Conservation (phyloP, 139 green algal species). For the Axilococcus clingmanii region DNA sequence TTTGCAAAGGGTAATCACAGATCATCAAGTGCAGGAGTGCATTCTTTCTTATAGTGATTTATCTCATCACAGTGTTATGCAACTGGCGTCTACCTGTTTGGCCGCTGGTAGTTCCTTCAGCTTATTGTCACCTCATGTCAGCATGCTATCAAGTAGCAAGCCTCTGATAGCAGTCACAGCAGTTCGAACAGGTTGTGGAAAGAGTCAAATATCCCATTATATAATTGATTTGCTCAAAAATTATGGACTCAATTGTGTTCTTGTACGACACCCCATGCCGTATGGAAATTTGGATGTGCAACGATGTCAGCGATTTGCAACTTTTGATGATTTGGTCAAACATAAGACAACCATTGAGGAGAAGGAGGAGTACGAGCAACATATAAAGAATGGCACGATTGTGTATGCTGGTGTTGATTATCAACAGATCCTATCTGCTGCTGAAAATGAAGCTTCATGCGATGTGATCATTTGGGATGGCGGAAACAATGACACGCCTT, state of each 20-base stretch:
- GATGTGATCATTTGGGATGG: constrained; percentile 39
- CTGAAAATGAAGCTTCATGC: constrained; percentile 34
- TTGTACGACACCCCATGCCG: constrained; percentile 40
- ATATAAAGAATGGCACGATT: constrained; percentile 32
- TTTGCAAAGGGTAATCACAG: constrained; percentile 15
- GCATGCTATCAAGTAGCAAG: constrained; percentile 20
- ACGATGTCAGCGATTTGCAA: constrained; percentile 35
- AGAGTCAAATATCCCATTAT: constrained; percentile 26
- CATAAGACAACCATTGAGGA: constrained; percentile 38
- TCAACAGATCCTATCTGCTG: constrained; percentile 25
- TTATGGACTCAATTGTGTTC: constrained; percentile 36
- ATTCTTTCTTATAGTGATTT: constrained; percentile 22
- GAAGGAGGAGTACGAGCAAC: constrained; percentile 43
- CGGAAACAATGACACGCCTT: constrained; percentile 38
- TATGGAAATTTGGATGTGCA: constrained; percentile 33
- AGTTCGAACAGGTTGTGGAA: constrained; percentile 35
- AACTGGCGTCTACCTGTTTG: constrained; percentile 18
- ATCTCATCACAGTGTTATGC: constrained; percentile 14
- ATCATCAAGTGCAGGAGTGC: constrained; percentile 19
- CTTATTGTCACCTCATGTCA: constrained; percentile 15
- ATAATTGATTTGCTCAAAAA: constrained; percentile 28
- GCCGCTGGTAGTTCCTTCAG: constrained; percentile 24
- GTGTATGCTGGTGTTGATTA: constrained; percentile 42
- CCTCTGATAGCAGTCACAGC: constrained; percentile 20
- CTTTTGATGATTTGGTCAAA: constrained; percentile 20